phyloP scores from a whole-genome alignment of 2,329 filamentous ascomycete species.

The Tolypocladium sp. region DNA sequence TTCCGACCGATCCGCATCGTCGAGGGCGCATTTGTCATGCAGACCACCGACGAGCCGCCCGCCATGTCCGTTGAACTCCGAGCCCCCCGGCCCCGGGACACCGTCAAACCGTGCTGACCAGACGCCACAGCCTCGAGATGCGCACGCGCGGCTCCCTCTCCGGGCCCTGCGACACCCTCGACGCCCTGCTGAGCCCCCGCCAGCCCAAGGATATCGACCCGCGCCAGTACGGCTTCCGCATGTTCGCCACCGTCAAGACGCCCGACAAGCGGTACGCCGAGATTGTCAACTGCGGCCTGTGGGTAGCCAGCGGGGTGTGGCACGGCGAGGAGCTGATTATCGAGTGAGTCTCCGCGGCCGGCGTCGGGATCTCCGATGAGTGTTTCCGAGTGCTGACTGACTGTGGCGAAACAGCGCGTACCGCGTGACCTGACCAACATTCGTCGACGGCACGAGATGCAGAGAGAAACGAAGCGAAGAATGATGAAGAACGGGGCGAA shows the following conservation, averaged over 20 bases:
- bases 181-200: conserved; percentile 26
- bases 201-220: conserved; percentile 29
- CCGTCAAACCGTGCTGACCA: not conserved
- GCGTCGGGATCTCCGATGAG: not conserved
- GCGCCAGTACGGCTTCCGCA: conserved; percentile 36
- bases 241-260: conserved; percentile 41
- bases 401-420: conserved; percentile 7
- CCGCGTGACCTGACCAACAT: conserved; percentile 5
- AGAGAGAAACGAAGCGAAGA: not conserved
- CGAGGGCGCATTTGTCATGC: conserved; percentile 39
- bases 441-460: not conserved
- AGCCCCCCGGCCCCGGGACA: not conserved
- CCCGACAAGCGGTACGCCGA: conserved; percentile 38
- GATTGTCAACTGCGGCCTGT: conserved; percentile 39
- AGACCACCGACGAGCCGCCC: conserved; percentile 36
- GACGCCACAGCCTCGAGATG: conserved; percentile 26
- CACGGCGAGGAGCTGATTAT: conserved; percentile 35
- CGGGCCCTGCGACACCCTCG: conserved; percentile 33
- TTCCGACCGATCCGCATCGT: conserved; percentile 32
- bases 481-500: not conserved
- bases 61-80: conserved; percentile 25
- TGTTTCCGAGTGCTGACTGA: conserved; percentile 1
- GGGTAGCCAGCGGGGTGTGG: conserved; percentile 40
- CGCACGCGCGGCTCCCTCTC: conserved; percentile 38
- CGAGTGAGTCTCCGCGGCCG: conserved; percentile 24